phyloP scores from a whole-genome alignment of 352 stramenopile genomes.

The Globisporangium paroecandrum region DNA sequence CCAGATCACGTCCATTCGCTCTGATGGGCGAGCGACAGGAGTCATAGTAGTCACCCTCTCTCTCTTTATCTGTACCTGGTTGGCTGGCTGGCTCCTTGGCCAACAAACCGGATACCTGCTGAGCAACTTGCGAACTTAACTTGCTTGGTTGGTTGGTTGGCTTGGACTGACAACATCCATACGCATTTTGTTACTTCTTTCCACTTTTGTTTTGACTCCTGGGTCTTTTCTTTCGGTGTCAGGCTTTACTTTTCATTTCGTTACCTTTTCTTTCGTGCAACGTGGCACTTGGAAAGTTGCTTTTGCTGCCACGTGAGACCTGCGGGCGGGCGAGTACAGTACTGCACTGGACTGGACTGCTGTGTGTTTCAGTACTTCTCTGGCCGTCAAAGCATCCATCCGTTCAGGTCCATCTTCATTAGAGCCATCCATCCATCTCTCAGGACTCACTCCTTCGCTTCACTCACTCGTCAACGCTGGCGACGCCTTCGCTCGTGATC shows the following conservation, averaged over 20 bases:
- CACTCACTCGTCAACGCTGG: conserved; percentile 11
- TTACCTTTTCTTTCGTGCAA: conserved; percentile 3
- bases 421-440: neutral
- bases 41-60: neutral
- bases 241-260: neutral
- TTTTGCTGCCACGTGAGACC: neutral
- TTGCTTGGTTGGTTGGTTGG: neutral
- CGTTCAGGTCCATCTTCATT: neutral
- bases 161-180: neutral
- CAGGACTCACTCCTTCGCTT: neutral
- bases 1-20: neutral
- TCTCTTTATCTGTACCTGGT: neutral
- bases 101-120: neutral
- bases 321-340: neutral
- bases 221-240: neutral
- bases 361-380: neutral
- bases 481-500: conserved; percentile 56
- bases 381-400: neutral
- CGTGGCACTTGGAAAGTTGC: neutral
- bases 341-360: neutral
- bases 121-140: neutral
- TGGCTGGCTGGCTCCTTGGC: neutral
- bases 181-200: no score
- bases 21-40: no score
- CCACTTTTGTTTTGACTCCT: no score